These are phyloP conservation scores for Leucocoprinus leucothites DNA, from an alignment of 768 basidiomycete species.

Conservation along the genomic window DNA sequence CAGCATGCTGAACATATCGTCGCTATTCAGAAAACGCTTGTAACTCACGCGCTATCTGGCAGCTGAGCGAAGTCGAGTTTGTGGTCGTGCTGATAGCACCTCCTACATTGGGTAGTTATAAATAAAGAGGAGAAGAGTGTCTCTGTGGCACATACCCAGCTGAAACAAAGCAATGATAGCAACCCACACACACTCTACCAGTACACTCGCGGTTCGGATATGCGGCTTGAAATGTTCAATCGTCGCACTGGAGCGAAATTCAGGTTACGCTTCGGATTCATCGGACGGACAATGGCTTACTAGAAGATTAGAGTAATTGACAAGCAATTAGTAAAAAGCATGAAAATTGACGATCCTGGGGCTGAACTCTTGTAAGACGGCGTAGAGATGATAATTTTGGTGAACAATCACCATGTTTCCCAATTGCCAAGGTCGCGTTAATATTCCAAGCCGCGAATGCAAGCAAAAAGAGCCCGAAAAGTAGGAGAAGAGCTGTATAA, in stretches of 20 bases:
- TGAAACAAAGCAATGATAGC: slow-evolving; percentile 45
- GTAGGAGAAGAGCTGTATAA: slow-evolving; percentile 41
- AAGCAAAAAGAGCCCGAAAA: slow-evolving; percentile 48
- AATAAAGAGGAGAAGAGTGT: not conserved
- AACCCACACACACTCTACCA: slow-evolving; percentile 58
- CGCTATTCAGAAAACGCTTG: not conserved
- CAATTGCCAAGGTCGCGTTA: slow-evolving; percentile 30
- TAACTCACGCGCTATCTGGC: slow-evolving; percentile 29
- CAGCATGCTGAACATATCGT: slow-evolving; percentile 9
- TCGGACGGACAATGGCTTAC: slow-evolving; percentile 24
- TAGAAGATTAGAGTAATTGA: slow-evolving; percentile 30
- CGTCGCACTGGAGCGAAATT: slow-evolving; percentile 26
- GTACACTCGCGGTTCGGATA: slow-evolving; percentile 37
- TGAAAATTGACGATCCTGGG: slow-evolving; percentile 44
- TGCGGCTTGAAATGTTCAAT: slow-evolving; percentile 33
- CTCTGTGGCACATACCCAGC: slow-evolving; percentile 36
- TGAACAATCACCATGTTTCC: slow-evolving; percentile 32
- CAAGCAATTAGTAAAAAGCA: slow-evolving; percentile 44
- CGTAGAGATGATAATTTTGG: not conserved
- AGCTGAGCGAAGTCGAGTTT: slow-evolving; percentile 31
- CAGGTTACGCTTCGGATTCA: not conserved
- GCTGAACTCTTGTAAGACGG: slow-evolving; percentile 25
- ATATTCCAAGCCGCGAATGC: slow-evolving; percentile 62
- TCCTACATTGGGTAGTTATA: slow-evolving; percentile 28
- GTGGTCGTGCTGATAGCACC: slow-evolving; percentile 46